A percentile compares a stretch with the other conserved stretches of the same genome.
Conservation (phyloP, 1,284 basidiomycete genomes). For the Phellopilus nigrolimitatus region DNA sequence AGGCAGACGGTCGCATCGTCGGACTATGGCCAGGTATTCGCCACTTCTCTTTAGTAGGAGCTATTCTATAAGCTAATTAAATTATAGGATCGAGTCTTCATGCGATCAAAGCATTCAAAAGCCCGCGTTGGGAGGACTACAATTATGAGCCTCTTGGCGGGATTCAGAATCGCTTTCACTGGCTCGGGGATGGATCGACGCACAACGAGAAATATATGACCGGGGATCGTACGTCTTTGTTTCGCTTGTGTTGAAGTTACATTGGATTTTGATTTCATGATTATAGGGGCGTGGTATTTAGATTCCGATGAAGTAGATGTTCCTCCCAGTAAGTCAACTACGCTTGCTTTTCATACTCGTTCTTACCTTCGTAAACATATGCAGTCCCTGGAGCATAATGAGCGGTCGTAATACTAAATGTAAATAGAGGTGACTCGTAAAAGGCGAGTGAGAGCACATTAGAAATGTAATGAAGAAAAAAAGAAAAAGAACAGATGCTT, state of each 20-base stretch:
- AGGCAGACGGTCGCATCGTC: no score
- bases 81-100: conserved; percentile 56
- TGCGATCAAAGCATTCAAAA: conserved; percentile 40
- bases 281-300: conserved; percentile 13
- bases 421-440: no score
- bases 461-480: no score
- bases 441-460: no score
- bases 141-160: conserved; percentile 45
- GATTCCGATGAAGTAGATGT: conserved; percentile 4
- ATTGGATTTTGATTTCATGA: background rate
- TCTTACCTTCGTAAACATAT: no score
- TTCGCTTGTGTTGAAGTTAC: background rate
- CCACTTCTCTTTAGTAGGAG: conserved; percentile 7
- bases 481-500: no score
- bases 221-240: conserved; percentile 42
- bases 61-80: background rate
- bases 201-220: no score
- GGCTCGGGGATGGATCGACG: no score
- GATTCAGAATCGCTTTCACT: conserved; percentile 40
- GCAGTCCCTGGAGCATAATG: no score
- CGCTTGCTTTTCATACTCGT: no score
- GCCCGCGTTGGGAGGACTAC: conserved; percentile 66
- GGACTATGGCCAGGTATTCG: no score
- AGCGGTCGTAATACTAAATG: no score
- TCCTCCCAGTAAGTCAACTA: conserved; percentile 12